A percentile compares a stretch with the other conserved stretches of the same genome.
phyloP scores from a whole-genome alignment of 129 eudicot genomes.

The Calendula officinalis region DNA sequence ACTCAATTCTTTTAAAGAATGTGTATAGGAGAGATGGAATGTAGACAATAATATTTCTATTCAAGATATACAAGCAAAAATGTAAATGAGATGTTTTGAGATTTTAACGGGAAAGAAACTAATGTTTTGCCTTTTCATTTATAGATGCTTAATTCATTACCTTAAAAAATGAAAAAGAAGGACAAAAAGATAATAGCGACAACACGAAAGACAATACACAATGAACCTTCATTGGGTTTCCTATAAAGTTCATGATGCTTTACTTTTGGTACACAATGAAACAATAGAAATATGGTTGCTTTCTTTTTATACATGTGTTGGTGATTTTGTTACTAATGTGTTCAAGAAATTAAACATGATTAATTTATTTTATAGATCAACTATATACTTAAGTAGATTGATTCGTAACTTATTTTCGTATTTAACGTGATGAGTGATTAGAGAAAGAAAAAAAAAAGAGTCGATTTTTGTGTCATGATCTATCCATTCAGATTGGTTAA shows the following conservation, averaged over 20 bases:
- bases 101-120: not conserved
- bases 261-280: slow-evolving; percentile 20
- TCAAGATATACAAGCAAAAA: no score
- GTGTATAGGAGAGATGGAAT: no score
- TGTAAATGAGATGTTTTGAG: not conserved
- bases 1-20: no score
- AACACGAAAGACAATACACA: slow-evolving; percentile 18
- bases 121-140: not conserved
- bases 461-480: not conserved
- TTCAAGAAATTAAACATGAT: not conserved
- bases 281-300: not conserved
- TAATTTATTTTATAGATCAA: not conserved
- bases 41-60: no score
- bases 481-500: no score
- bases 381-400: not conserved
- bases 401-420: not conserved
- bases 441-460: not conserved
- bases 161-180: slow-evolving; percentile 7
- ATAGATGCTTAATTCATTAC: slow-evolving; percentile 20
- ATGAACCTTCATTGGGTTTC: slow-evolving; percentile 19
- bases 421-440: not conserved
- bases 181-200: slow-evolving; percentile 1
- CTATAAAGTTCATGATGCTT: slow-evolving; percentile 18
- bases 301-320: not conserved
- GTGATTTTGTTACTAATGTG: not conserved